These are phyloP conservation scores for Neophaeococcomyces mojaviensis DNA, from an alignment of 2,329 filamentous ascomycete genomes.

Conservation along the genomic window DNA sequence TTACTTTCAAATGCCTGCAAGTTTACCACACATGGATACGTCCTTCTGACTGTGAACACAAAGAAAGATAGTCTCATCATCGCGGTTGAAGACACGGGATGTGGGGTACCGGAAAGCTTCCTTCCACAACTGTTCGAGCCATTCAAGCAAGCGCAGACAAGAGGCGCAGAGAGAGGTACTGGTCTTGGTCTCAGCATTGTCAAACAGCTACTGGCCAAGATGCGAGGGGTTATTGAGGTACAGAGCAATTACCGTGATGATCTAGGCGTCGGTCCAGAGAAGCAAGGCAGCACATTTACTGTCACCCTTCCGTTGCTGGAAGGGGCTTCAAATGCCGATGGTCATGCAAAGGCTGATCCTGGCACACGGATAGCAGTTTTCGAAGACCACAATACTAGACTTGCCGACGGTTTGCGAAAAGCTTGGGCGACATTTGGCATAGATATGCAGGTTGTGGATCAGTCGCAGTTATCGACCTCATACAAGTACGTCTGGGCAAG, in stretches of 20 bases:
- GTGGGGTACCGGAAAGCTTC: slow-evolving; percentile 24
- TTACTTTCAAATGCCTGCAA: slow-evolving; percentile 30
- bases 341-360: neutral
- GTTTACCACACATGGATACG: slow-evolving; percentile 25
- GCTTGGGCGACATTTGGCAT: slow-evolving; percentile 24
- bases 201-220: slow-evolving; percentile 26
- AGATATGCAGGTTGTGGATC: slow-evolving; percentile 15
- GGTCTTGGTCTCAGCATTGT: slow-evolving; percentile 28
- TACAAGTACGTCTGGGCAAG: slow-evolving; percentile 26
- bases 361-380: slow-evolving; percentile 16
- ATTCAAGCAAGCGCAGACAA: slow-evolving; percentile 26
- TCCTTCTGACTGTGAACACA: slow-evolving; percentile 18
- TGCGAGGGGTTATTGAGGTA: slow-evolving; percentile 26
- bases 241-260: slow-evolving; percentile 23
- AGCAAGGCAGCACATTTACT: slow-evolving; percentile 19
- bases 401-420: slow-evolving; percentile 19
- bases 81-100: slow-evolving; percentile 26
- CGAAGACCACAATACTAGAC: slow-evolving; percentile 13
- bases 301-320: slow-evolving; percentile 14
- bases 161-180: slow-evolving; percentile 26
- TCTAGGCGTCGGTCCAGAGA: slow-evolving; percentile 11
- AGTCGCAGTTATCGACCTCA: slow-evolving; percentile 16
- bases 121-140: slow-evolving; percentile 23
- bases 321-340: neutral
- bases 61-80: slow-evolving; percentile 15